Evolutionary conservation across 768 basidiomycete species (phyloP), one percentile per base, ranked within the genome.

Genomic region (Lentinula edodes): DNA sequence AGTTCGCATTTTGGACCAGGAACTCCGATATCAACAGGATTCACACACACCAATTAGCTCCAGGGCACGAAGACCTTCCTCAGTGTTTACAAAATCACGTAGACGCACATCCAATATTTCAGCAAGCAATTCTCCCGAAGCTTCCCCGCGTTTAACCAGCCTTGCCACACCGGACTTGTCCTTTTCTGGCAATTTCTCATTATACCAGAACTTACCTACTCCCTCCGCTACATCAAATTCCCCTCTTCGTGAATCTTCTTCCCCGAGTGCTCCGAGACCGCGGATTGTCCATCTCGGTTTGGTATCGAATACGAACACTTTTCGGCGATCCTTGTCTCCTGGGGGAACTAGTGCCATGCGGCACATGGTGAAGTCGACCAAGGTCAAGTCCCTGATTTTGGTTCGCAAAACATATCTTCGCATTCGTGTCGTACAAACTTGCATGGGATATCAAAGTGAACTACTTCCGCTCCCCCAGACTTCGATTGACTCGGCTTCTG

Each of bases 251-350:
- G 46, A 48, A 3, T 34, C 62, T 34, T 16, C 43, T 58, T 60
- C 46, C 10, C 48, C 28, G 6, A 36, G 15, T 28, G 57, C 71
- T 34, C 68, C 65, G 10, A 78, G 76, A 0, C 79, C 80, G 2
- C 80, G 75, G 60, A 88, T 89, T 62, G 74, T 87, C 1, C 87
- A 88, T 67, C 78, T 89, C 4, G 86, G 86, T 1, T 83, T 85
- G 1, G 74, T 80, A 8, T 76, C 77, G 38, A 69, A 70, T 16
- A 71, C 74, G 34, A 60, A 57, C 13, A 62, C 67, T 10, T 57
- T 55, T 5, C 61, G 58, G 13, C 60, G 60, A 23, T 63, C 68
- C 34, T 36, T 61, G 46, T 67, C 67, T 48, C 67, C 62, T 18
- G 57, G 58, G 41, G 66, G 70, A 3, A 66, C 69, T 46, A 64